A percentile compares a stretch with the other conserved stretches of the same genome.
phyloP scores from a whole-genome alignment of 1,284 basidiomycete genomes.

The Austropuccinia psidii region DNA sequence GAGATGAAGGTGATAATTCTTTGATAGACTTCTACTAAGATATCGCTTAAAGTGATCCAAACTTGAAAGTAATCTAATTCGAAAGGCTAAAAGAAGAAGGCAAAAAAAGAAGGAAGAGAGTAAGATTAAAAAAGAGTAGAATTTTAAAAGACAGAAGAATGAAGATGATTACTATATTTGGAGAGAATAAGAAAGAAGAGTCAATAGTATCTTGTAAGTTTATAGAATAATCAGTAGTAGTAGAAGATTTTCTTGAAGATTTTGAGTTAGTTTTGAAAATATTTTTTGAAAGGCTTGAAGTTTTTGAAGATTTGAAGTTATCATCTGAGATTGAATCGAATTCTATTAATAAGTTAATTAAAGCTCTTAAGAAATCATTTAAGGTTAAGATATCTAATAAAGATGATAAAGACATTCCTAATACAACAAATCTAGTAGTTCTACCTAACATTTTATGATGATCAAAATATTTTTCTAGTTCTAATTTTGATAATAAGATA shows the following conservation, averaged over 20 bases:
- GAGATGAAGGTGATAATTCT: slow-evolving; percentile 70
- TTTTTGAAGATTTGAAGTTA: slow-evolving; percentile 67
- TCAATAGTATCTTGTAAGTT: slow-evolving; percentile 59
- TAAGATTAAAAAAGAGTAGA: not conserved
- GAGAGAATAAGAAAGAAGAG: slow-evolving; percentile 63
- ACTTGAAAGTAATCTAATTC: slow-evolving; percentile 76
- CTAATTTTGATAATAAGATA: slow-evolving; percentile 62
- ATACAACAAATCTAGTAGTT: slow-evolving; percentile 66
- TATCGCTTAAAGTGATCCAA: slow-evolving; percentile 71
- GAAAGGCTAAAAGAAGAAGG: slow-evolving; percentile 59
- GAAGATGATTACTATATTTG: slow-evolving; percentile 53
- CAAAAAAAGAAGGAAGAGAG: not conserved
- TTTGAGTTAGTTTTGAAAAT: slow-evolving; percentile 55
- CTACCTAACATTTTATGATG: slow-evolving; percentile 64
- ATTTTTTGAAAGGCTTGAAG: slow-evolving; percentile 52
- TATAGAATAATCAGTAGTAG: slow-evolving; percentile 57
- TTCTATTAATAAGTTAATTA: slow-evolving; percentile 64
- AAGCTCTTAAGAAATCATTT: slow-evolving; percentile 64
- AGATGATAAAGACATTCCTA: slow-evolving; percentile 69
- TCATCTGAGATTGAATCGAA: slow-evolving; percentile 72
- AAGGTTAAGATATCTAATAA: slow-evolving; percentile 69
- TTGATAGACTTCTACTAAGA: slow-evolving; percentile 75
- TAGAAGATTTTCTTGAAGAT: slow-evolving; percentile 54
- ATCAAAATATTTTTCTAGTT: slow-evolving; percentile 65
- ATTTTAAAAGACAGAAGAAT: slow-evolving; percentile 20